Evolutionary conservation across 2,329 filamentous ascomycete genomes (phyloP), one percentile per base, ranked within the genome.

Genomic region (Aspergillus nomiae): DNA sequence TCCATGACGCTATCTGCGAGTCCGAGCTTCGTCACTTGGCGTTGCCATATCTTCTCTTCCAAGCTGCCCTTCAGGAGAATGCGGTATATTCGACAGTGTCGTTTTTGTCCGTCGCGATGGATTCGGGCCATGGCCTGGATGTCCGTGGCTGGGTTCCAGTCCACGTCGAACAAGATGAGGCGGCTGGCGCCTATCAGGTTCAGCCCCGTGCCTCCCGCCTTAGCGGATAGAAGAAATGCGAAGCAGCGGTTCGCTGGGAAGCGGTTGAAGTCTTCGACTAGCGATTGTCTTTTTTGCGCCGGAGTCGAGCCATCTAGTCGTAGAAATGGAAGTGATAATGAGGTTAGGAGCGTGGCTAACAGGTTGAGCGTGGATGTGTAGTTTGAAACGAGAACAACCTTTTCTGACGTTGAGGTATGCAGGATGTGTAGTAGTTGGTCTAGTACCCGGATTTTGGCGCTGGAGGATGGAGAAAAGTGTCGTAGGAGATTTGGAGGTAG

Each of bases 61-160:
- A 92, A 80, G 5, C 86, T 87, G 10, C 89, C 89, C 62, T 89
- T 86, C 4, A 89, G 86, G 14, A 92, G 73, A 61, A 92, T 82
- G 7, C 90, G 83, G 70, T 92, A 92, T 63, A 92, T 90, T 60
- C 86, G 86, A 65, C 89, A 90, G 4, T 85, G 86, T 12, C 82
- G 78, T 73, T 88, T 90, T 72, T 92, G 90, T 0, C 90, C 90
- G 68, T 91, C 89, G 56, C 90, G 85, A 72, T 92, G 89, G 54
- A 92, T 89, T 16, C 90, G 86, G 14, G 89, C 90, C 88, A 92
- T 91, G 9, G 90, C 89, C 73, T 92, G 90, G 24, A 90, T 79
- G 69, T 92, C 90, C 0, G 87, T 90, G 0, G 89, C 88, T 1
- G 90, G 90, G 69, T 92, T 92, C 90, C 90, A 92, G 76, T 92